A percentile compares a stretch with the other conserved stretches of the same genome.
Conservation (phyloP, 1,139 yeast genomes). For the Candida sanyaensis region DNA sequence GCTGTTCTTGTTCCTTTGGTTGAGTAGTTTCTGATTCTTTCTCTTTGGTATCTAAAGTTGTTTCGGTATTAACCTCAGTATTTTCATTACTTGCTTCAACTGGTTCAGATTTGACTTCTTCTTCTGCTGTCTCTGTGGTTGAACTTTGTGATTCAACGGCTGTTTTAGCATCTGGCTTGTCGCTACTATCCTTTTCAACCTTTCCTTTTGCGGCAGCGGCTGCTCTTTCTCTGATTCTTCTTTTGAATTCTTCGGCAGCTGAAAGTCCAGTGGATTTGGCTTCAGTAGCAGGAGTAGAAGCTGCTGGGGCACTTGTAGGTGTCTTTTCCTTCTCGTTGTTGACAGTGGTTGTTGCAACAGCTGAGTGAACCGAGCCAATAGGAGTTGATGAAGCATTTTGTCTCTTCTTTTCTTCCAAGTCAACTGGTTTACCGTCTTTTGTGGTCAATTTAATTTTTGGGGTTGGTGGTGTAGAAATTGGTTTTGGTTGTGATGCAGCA, state of each 20-base stretch:
- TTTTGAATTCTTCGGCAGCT: conserved; percentile 19
- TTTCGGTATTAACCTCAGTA: conserved; percentile 9
- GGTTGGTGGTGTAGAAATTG: conserved; percentile 17
- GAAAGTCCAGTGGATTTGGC: conserved; percentile 15
- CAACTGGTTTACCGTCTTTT: conserved; percentile 49
- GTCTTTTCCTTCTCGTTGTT: conserved; percentile 5
- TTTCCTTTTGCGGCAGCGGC: conserved; percentile 13
- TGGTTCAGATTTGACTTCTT: background rate
- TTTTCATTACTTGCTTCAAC: background rate
- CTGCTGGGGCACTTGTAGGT: conserved; percentile 14
- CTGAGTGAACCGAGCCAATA: conserved; percentile 19
- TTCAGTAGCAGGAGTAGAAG: conserved; percentile 15
- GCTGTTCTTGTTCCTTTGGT: conserved; percentile 3
- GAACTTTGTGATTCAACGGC: background rate
- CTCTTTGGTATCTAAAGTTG: conserved; percentile 10
- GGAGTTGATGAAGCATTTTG: conserved; percentile 21
- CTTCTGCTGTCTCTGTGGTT: background rate
- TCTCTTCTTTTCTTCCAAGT: conserved; percentile 46
- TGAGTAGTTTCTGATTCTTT: conserved; percentile 1
- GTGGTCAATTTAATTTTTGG: conserved; percentile 42
- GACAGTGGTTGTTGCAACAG: conserved; percentile 19
- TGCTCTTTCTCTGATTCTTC: conserved; percentile 17
- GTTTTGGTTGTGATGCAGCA: conserved; percentile 15
- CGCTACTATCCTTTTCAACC: conserved; percentile 17
- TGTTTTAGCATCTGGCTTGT: conserved; percentile 11